Percentiles rank a stretch among this genome's conserved stretches.
These are phyloP conservation scores for Monosporozyma servazzii DNA, from an alignment of 805 yeast genomes.

Conservation along the genomic window DNA sequence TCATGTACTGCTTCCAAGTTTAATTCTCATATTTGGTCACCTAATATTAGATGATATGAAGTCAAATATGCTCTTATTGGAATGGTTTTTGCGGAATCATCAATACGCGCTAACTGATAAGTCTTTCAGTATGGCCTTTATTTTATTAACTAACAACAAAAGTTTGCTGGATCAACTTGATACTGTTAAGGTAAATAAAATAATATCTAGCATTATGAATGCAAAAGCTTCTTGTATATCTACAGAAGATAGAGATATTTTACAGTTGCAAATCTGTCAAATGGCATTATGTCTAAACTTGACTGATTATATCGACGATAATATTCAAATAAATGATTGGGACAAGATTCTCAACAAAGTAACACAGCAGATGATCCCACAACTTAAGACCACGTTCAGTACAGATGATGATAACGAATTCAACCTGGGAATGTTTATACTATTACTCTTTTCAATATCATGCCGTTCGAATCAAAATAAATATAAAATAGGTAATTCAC, in stretches of 20 bases:
- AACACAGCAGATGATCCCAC: background rate
- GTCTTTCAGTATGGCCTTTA: background rate
- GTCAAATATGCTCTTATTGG: background rate
- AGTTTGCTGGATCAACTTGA: background rate
- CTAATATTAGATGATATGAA: background rate
- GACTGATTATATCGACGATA: background rate
- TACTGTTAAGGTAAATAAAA: background rate
- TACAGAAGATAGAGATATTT: background rate
- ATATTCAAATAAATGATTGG: background rate
- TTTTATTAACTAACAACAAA: background rate
- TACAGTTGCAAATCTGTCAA: conserved; percentile 1
- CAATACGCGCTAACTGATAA: background rate
- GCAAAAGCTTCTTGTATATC: background rate
- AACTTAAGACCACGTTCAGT: background rate
- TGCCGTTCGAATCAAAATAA: background rate
- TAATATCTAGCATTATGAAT: background rate
- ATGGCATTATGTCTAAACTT: conserved; percentile 1
- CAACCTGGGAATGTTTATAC: background rate
- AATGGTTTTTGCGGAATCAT: background rate
- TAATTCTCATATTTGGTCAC: background rate
- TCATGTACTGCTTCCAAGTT: background rate
- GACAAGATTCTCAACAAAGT: background rate
- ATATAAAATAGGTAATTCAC: background rate
- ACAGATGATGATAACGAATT: background rate
- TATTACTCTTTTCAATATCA: background rate